Evolutionary conservation across 441 rosid species (phyloP).

Genomic region (Croton setiger): DNA sequence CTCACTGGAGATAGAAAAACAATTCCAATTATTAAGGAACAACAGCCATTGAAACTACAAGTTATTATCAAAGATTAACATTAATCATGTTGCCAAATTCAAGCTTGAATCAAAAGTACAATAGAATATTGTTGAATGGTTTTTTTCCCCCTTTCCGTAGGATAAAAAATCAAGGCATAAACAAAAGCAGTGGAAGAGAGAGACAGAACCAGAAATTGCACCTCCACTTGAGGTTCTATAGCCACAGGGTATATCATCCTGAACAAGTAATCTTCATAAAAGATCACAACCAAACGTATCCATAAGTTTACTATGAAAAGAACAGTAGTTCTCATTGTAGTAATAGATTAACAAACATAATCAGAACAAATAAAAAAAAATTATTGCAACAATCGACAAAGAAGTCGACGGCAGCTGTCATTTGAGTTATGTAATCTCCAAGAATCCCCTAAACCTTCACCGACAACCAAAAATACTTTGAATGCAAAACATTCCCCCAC

Average conservation of each 20-base stretch:
- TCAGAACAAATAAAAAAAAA: not conserved
- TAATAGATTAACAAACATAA: not conserved
- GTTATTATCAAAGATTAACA: not conserved
- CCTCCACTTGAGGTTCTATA: too few species aligned
- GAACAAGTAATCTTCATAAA: too few species aligned
- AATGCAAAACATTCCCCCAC: not conserved
- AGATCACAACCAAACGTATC: too few species aligned
- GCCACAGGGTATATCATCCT: too few species aligned
- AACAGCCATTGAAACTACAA: not conserved
- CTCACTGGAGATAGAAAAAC: conserved; percentile 37
- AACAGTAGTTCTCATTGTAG: not conserved
- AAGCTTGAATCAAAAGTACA: not conserved
- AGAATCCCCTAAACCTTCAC: not conserved
- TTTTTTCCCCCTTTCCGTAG: not conserved
- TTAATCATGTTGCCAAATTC: conserved; percentile 1
- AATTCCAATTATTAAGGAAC: conserved; percentile 5
- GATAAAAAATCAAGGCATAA: not conserved
- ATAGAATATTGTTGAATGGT: not conserved
- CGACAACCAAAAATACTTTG: not conserved
- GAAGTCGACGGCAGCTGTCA: not conserved
- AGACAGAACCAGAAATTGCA: not conserved
- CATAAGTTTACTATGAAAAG: not conserved
- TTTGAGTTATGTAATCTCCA: not conserved
- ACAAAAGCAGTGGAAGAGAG: conserved; percentile 3
- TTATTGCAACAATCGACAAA: not conserved